Evolutionary conservation across 2,329 filamentous ascomycete species (phyloP), one percentile per base, ranked within the genome.

Genomic region (Pyrenophora graminea): DNA sequence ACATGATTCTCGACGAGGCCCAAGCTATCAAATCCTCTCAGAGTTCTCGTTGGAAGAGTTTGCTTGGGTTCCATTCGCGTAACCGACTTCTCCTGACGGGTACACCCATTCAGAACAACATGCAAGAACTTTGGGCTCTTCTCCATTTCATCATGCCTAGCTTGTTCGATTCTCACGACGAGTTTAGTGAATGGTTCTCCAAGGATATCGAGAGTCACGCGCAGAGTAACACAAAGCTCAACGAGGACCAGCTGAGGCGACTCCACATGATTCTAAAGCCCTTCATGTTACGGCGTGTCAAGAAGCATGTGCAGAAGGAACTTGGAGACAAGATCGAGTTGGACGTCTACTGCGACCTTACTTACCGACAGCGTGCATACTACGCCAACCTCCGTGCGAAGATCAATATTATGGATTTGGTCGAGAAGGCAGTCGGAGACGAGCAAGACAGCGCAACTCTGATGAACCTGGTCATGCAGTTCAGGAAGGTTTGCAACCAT

Each of bases 141-240:
- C 82, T 99, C 17, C 94, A 99, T 81, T 99, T 99, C 78, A 97
- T 97, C 78, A 97, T 99, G 94, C 94, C 94, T n/a, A 96, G 90
- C 37, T 81, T 99, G 44, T 99, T 99, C 75, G 94, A 94, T 74
- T 93, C 89, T 0, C 90, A 94, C 74, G 90, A 95, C 68, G 90
- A 94, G 68, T 95, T 95, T 69, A 93, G 89, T 76, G 90, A 94
- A 65, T 95, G 90, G 90, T 95, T 95, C 73, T 93, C 89, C 46
- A 94, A 94, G 76, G 90, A 94, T 62, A 99, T 99, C 56, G 94
- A 99, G 75, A 97, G 92, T 33, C 94, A 99, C 71, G 94, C 94
- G 0, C 93, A 97, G 77, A 97, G 91, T 74, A 97, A 99, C 70
- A 97, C 93, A n/a, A 97, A 97, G 73, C 87, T 99, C 52, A 99